Percentiles rank a stretch among this genome's conserved stretches.
Evolutionary conservation across 306 rosid genomes (phyloP).

Genomic region (Oxytropis ochrocephala): DNA sequence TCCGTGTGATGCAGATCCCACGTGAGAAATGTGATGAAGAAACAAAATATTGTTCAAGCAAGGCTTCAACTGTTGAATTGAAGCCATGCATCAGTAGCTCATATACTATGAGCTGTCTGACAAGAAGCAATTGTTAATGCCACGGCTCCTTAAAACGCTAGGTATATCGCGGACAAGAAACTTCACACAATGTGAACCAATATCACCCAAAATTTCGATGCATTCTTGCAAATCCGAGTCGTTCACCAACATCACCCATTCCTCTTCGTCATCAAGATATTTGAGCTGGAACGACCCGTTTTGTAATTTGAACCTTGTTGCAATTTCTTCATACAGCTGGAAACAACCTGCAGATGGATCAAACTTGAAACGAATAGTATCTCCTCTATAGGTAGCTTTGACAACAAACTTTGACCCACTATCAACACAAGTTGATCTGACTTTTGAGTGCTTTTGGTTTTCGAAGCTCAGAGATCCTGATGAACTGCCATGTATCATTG

Average conservation of each 20-base stretch:
- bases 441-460: constrained; percentile 40
- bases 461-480: constrained; percentile 68
- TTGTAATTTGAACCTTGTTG: constrained; percentile 60
- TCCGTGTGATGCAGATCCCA: background rate
- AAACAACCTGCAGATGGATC: constrained; percentile 58
- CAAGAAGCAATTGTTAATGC: constrained; percentile 55
- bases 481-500: constrained; percentile 44
- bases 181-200: constrained; percentile 52
- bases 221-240: constrained; percentile 87
- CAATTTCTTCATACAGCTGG: constrained; percentile 73
- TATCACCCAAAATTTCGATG: constrained; percentile 59
- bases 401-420: constrained; percentile 53
- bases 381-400: constrained; percentile 73
- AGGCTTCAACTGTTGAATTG: constrained; percentile 13
- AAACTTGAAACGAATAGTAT: constrained; percentile 78
- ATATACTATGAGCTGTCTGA: constrained; percentile 27
- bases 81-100: constrained; percentile 19
- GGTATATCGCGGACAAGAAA: constrained; percentile 62
- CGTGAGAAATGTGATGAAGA: background rate
- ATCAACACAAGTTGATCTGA: constrained; percentile 31
- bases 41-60: background rate
- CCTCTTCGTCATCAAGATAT: constrained; percentile 86
- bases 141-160: constrained; percentile 40
- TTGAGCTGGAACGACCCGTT: constrained; percentile 75
- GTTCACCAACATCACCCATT: constrained; percentile 86